Percentiles rank a stretch among this genome's conserved stretches.
phyloP scores from a whole-genome alignment of 805 yeast species.

The Suhomyces sp. region DNA sequence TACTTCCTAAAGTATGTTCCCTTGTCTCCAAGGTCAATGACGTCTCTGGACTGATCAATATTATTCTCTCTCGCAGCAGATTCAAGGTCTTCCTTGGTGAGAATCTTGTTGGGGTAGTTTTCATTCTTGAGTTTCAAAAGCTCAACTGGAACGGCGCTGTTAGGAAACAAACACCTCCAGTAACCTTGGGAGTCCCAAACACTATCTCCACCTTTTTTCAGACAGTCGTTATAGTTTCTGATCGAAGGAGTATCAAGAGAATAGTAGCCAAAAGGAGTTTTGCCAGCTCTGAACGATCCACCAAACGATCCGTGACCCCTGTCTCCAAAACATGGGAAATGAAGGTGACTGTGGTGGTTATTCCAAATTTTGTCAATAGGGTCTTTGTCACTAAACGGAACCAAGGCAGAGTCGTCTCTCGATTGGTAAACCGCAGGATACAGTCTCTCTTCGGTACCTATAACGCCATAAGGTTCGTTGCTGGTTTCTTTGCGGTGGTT shows the following conservation, averaged over 20 bases:
- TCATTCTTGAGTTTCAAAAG: slow-evolving; percentile 26
- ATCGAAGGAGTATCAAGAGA: slow-evolving; percentile 59
- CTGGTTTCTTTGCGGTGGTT: background rate
- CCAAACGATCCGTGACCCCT: background rate
- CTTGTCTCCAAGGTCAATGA: slow-evolving; percentile 41
- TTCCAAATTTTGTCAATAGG: background rate
- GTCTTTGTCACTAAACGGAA: slow-evolving; percentile 1
- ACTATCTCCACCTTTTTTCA: slow-evolving; percentile 61
- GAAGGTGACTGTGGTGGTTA: background rate
- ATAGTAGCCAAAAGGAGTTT: slow-evolving; percentile 44
- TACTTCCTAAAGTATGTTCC: slow-evolving; percentile 66
- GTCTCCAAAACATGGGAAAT: background rate
- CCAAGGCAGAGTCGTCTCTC: slow-evolving; percentile 5
- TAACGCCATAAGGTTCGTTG: background rate
- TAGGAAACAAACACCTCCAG: slow-evolving; percentile 90
- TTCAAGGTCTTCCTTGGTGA: slow-evolving; percentile 61
- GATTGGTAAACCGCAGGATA: slow-evolving; percentile 23
- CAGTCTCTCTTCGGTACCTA: background rate
- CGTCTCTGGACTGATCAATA: slow-evolving; percentile 11
- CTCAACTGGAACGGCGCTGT: slow-evolving; percentile 33
- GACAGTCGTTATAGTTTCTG: slow-evolving; percentile 60
- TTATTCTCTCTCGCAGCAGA: slow-evolving; percentile 17
- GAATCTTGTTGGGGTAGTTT: slow-evolving; percentile 25
- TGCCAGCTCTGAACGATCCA: slow-evolving; percentile 18
- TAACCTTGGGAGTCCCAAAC: slow-evolving; percentile 83